A percentile compares a stretch with the other conserved stretches of the same genome.
phyloP scores from a whole-genome alignment of 1,284 basidiomycete genomes.

The Ustilago esculenta region DNA sequence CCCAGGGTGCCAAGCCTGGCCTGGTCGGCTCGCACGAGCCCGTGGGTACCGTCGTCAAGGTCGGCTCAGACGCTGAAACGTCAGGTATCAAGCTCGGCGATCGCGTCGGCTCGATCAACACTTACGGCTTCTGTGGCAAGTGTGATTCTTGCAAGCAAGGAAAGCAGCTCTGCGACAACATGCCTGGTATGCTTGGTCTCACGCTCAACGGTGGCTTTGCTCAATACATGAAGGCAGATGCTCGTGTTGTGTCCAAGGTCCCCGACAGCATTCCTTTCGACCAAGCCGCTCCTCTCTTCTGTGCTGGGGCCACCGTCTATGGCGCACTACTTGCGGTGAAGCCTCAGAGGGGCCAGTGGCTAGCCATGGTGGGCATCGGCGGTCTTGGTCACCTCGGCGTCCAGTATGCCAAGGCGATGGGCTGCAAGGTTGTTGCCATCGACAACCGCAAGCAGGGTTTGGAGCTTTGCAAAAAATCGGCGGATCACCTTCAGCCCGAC shows the following conservation, averaged over 20 bases:
- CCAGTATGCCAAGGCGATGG: slow-evolving; percentile 67
- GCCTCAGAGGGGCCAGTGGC: slow-evolving; percentile 64
- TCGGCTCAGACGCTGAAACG: slow-evolving; percentile 32
- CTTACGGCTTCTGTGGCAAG: slow-evolving; percentile 56
- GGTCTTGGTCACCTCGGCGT: slow-evolving; percentile 68
- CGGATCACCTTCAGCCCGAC: slow-evolving; percentile 55
- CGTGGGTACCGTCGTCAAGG: slow-evolving; percentile 53
- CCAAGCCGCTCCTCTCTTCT: slow-evolving; percentile 68
- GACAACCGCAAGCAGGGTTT: slow-evolving; percentile 55
- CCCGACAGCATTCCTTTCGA: slow-evolving; percentile 57
- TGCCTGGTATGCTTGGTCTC: slow-evolving; percentile 55
- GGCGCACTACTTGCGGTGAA: slow-evolving; percentile 67
- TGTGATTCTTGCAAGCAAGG: slow-evolving; percentile 61
- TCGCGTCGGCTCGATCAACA: slow-evolving; percentile 63
- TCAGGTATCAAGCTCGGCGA: slow-evolving; percentile 57
- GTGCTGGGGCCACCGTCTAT: slow-evolving; percentile 68
- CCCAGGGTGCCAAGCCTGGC: slow-evolving; percentile 49
- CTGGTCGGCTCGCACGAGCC: slow-evolving; percentile 60
- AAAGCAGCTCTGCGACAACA: slow-evolving; percentile 54
- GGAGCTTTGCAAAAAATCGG: slow-evolving; percentile 33
- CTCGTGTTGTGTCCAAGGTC: slow-evolving; percentile 58
- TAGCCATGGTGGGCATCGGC: slow-evolving; percentile 69
- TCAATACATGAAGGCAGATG: slow-evolving; percentile 59
- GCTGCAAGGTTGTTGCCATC: slow-evolving; percentile 66
- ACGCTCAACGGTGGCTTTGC: slow-evolving; percentile 58